These are phyloP conservation scores for Rubia peregrina DNA, from an alignment of 305 asterid genomes.

Conservation along the genomic window DNA sequence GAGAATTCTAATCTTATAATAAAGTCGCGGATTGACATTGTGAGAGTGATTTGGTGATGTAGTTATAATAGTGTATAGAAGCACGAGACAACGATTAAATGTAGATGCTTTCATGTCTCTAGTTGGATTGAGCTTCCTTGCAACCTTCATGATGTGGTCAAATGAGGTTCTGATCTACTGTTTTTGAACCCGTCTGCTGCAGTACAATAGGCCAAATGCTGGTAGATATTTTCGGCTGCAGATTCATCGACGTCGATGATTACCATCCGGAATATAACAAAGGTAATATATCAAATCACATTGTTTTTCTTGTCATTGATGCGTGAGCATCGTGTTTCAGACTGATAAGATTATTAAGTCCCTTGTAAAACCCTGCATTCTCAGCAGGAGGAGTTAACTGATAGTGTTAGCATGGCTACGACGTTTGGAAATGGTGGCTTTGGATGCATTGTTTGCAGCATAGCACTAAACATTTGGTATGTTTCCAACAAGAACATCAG, in stretches of 20 bases:
- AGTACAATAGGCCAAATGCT: constrained; percentile 80
- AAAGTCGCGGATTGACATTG: not conserved
- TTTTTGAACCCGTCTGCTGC: not conserved
- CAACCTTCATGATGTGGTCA: not conserved
- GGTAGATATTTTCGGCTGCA: constrained; percentile 41
- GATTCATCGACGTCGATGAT: constrained; percentile 80
- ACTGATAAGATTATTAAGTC: too few species aligned
- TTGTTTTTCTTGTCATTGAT: too few species aligned
- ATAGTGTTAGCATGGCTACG: too few species aligned
- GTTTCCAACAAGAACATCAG: too few species aligned
- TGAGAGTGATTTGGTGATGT: not conserved
- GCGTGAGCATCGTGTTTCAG: too few species aligned
- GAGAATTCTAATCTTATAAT: not conserved
- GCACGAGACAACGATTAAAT: not conserved
- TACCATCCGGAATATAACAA: constrained; percentile 68
- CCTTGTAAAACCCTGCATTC: too few species aligned
- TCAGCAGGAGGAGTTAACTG: too few species aligned
- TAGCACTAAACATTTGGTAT: too few species aligned
- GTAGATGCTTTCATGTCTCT: not conserved
- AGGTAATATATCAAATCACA: constrained; percentile 29
- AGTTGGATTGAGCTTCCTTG: not conserved
- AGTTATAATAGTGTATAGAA: not conserved
- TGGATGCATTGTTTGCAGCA: too few species aligned
- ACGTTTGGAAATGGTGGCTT: not conserved
- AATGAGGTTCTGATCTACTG: not conserved